A percentile compares a stretch with the other conserved stretches of the same genome.
phyloP scores from a whole-genome alignment of 257 asterid species.

The Asclepias syriaca region DNA sequence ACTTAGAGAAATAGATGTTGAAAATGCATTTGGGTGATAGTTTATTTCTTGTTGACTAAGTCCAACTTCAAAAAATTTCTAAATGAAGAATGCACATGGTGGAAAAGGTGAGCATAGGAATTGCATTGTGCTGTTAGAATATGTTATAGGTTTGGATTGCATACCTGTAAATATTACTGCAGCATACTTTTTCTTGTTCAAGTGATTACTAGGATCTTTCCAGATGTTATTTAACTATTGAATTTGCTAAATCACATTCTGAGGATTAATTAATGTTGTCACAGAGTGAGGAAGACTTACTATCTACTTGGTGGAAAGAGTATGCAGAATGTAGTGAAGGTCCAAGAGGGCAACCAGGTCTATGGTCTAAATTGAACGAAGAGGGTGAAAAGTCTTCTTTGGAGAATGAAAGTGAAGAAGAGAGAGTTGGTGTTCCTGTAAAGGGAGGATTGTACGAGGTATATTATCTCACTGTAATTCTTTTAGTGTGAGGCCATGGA shows the following conservation, averaged over 20 bases:
- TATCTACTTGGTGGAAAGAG: slow-evolving; percentile 93
- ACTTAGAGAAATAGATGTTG: neutral
- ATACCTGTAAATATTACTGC: neutral
- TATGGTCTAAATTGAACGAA: slow-evolving; percentile 25
- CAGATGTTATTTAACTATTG: neutral
- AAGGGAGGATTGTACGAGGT: slow-evolving; percentile 98
- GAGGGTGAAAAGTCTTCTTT: slow-evolving; percentile 28
- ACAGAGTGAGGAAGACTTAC: slow-evolving; percentile 91
- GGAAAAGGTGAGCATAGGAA: neutral
- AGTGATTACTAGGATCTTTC: neutral
- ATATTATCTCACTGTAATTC: slow-evolving; percentile 13
- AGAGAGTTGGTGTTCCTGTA: slow-evolving; percentile 98
- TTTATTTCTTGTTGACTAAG: neutral
- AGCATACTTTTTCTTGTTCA: neutral
- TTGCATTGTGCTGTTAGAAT: neutral
- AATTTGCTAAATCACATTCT: slow-evolving; percentile 2
- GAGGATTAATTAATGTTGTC: slow-evolving; percentile 8
- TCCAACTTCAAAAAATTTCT: neutral
- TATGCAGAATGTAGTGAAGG: slow-evolving; percentile 98
- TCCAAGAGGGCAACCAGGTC: slow-evolving; percentile 50
- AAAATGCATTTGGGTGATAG: neutral
- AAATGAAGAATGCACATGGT: neutral
- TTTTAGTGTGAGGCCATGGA: neutral
- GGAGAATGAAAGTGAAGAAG: slow-evolving; percentile 56
- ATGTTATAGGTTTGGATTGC: neutral